Evolutionary conservation across 2,329 filamentous ascomycete genomes (phyloP).

Genomic region (Cryphonectria japonica): DNA sequence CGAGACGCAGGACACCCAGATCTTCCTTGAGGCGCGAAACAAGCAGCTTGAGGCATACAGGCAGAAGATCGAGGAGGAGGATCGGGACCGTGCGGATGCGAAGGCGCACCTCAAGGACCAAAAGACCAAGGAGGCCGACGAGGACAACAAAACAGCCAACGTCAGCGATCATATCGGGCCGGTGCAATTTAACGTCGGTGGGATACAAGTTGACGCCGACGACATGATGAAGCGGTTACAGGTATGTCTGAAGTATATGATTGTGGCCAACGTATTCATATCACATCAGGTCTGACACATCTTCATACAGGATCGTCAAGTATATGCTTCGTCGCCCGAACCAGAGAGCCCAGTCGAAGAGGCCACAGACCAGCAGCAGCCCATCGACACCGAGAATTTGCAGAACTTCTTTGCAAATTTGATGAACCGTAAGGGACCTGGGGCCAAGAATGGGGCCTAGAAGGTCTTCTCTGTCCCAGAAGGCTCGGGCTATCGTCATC

Average conservation of each 20-base stretch:
- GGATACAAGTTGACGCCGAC: constrained; percentile 93
- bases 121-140: constrained; percentile 43
- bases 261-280: not conserved
- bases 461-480: constrained; percentile 13
- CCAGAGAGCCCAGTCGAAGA: constrained; percentile 44
- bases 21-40: constrained; percentile 75
- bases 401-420: constrained; percentile 63
- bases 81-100: constrained; percentile 34
- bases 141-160: constrained; percentile 42
- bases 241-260: constrained; percentile 51
- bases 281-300: not conserved
- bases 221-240: constrained; percentile 88
- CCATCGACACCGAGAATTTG: constrained; percentile 60
- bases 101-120: constrained; percentile 56
- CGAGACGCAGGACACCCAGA: constrained; percentile 74
- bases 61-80: constrained; percentile 60
- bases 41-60: constrained; percentile 70
- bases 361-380: constrained; percentile 36
- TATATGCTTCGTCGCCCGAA: constrained; percentile 53
- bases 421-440: constrained; percentile 57
- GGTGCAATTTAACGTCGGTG: constrained; percentile 97
- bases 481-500: not conserved
- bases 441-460: constrained; percentile 30
- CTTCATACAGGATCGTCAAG: constrained; percentile 58
- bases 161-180: constrained; percentile 85